These are phyloP conservation scores for Myrmaecium sp. DNA, from an alignment of 2,329 filamentous ascomycete species.

Conservation along the genomic window DNA sequence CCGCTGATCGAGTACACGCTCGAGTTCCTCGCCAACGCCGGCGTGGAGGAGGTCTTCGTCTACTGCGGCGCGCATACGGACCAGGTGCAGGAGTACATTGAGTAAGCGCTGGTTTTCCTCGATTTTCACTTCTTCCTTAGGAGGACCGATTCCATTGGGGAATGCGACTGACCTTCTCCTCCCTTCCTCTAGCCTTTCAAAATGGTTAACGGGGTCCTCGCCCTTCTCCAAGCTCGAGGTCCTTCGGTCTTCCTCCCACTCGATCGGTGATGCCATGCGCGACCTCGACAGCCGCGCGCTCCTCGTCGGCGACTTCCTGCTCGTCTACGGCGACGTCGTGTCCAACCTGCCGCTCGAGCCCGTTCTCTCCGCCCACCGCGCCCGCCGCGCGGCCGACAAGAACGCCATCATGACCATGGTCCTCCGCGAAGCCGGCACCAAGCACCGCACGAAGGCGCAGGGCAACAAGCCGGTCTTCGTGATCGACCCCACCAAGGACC, in stretches of 20 bases:
- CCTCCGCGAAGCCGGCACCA: conserved; percentile 56
- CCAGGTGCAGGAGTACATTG: conserved; percentile 73
- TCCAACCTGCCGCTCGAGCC: conserved; percentile 75
- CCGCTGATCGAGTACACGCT: conserved; percentile 96
- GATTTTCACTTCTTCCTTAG: too few relatives aligned
- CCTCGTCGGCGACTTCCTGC: conserved; percentile 77
- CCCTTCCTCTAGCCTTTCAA: conserved; percentile 39
- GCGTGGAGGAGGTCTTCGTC: conserved; percentile 84
- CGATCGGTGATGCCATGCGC: conserved; percentile 84
- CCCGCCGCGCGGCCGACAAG: conserved; percentile 65
- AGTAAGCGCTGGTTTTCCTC: conserved; percentile 20
- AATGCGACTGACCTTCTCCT: conserved; percentile 1
- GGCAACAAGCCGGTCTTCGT: conserved; percentile 70
- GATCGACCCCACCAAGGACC: conserved; percentile 59
- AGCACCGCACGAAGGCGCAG: conserved; percentile 61
- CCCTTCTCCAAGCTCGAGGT: conserved; percentile 72
- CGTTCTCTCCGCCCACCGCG: conserved; percentile 62
- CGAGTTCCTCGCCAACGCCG: conserved; percentile 87
- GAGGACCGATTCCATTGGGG: too few relatives aligned
- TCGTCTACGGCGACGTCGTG: conserved; percentile 85
- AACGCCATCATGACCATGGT: conserved; percentile 98
- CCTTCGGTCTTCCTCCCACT: conserved; percentile 71
- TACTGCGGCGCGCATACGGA: conserved; percentile 82
- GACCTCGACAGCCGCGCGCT: conserved; percentile 77
- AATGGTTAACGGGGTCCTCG: conserved; percentile 55